Evolutionary conservation across 1,139 yeast species (phyloP), one percentile per base, ranked within the genome.

Genomic region (Petasospora fabianii): DNA sequence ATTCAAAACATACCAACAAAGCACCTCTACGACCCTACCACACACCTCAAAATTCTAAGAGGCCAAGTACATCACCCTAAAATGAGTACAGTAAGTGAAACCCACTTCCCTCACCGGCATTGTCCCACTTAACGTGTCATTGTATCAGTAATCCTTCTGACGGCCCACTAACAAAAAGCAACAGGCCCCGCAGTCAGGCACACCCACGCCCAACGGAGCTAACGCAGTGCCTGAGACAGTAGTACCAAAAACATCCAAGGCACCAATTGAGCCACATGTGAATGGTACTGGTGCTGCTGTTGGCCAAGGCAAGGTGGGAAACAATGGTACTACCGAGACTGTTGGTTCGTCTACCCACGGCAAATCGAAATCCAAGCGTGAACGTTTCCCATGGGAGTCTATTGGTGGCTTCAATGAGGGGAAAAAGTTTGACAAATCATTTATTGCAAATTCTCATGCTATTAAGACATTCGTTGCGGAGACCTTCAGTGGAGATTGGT

Each of bases 401-500:
- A 65, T 72, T 39, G 75, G 73, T 30, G 61, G 64, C 15, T 72
- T 63, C 42, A 55, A 54, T 35, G 53, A 61, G n/a, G 52, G 59
- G 12, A 59, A 56, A 27, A 53, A 45, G 27, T 51, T 51, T 32
- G 49, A 48, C 44, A 36, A 41, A 27, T 38, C 51, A 15, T 43
- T 54, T 29, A 34, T 57, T 5, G 48, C 53, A 4, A 59, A 61
- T 30, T 52, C 69, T 4, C 50, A 51, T 13, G 50, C 57, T 9
- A 54, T 82, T 29, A 80, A 77, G 54, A 64, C 72, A n/a, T 84
- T 80, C 49, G 76, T 84, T 27, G 56, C 69, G 39, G 90, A 84
- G 59, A 82, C 74, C 43, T 80, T 80, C 53, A 78, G 72, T 51
- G 77, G 82, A 16, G 95, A 84, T 56, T 72, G 82, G 71, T 83